Base-by-base conservation (phyloP, 345 rosid genomes). In the Eucalyptus microcorys region DNA sequence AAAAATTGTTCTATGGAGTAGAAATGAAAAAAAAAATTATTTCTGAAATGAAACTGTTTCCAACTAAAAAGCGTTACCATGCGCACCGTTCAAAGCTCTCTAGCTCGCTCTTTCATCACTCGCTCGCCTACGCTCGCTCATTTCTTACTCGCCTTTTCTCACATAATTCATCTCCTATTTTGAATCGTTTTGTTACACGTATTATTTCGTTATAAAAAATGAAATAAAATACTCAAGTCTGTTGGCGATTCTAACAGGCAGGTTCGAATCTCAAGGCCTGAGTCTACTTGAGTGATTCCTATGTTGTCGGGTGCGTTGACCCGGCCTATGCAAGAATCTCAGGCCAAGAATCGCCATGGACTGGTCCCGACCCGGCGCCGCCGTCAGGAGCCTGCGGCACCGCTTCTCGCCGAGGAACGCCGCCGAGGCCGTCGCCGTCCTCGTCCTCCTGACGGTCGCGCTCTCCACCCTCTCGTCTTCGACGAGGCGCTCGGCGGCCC, bases 401-500 rank as follows among this genome's bases (percentile, higher is more conserved):
- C 50, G 49, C 37, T 87, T 42, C 80, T 42, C 76, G n/a, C 80
- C 22, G 14, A 87, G 88, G 64, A 55, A 24, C 32, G 21, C 24
- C 50, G 14, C 68, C 49, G 88, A 47, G 43, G 88, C 12, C 21
- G 17, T 34, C 13, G 80, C 88, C 22, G 12, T 43, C 34, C 76
- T 43, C 12, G 88, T 59, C 79, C 50, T 43, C 80, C 64, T 30
- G 79, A 59, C 34, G 49, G 50, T 50, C 37, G 80, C 52, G 52
- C 43, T 87, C 80, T 87, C 88, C 59, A 37, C 87, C 30, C 42
- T 47, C 87, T 49, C 87, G 14, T 43, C 88, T 45, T 4, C 30
- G 61, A 26, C 88, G 47, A 87, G 14, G 16, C 64, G 88, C 43
- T 34, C 40, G 76, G 49, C 1, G 93, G 13, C 92, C 92, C 0